Evolutionary conservation across 225 moss, liverwort and hornwort species (phyloP).

Genomic region (Takakia lepidozioides): DNA sequence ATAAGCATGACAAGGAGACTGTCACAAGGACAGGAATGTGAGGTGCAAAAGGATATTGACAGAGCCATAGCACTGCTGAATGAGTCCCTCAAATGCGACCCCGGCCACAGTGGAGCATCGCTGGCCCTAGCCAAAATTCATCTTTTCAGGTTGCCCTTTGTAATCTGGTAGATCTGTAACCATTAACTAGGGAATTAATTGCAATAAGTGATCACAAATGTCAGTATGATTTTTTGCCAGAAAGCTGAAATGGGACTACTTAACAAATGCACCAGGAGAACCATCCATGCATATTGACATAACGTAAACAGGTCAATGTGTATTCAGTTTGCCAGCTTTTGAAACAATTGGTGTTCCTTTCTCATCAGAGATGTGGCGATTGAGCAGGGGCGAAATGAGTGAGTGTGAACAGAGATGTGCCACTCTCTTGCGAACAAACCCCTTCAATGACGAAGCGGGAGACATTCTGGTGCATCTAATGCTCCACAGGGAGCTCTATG

Average conservation of each 20-base stretch:
- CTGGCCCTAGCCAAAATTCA: slow-evolving; percentile 68
- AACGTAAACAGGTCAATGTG: too few relatives aligned
- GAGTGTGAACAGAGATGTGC: slow-evolving; percentile 79
- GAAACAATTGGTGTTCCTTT: too few relatives aligned
- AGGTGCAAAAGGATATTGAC: slow-evolving; percentile 67
- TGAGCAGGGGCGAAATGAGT: slow-evolving; percentile 55
- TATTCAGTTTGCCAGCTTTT: too few relatives aligned
- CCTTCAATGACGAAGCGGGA: slow-evolving; percentile 64
- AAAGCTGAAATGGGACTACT: too few relatives aligned
- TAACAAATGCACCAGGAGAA: too few relatives aligned
- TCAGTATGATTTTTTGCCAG: too few relatives aligned
- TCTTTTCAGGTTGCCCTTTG: slow-evolving; percentile 81
- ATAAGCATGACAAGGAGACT: too few relatives aligned
- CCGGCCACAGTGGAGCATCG: slow-evolving; percentile 47
- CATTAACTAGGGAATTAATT: too few relatives aligned
- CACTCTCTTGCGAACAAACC: slow-evolving; percentile 44
- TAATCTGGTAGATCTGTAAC: too few relatives aligned
- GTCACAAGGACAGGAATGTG: slow-evolving; percentile 56
- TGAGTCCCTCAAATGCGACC: slow-evolving; percentile 85
- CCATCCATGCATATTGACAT: too few relatives aligned
- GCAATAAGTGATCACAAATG: too few relatives aligned
- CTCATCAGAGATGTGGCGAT: not conserved
- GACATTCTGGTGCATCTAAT: slow-evolving; percentile 67
- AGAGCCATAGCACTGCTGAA: slow-evolving; percentile 62
- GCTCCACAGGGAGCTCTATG: slow-evolving; percentile 69